Evolutionary conservation across 805 yeast species (phyloP).

Genomic region (Nakazawaea anatomiae): DNA sequence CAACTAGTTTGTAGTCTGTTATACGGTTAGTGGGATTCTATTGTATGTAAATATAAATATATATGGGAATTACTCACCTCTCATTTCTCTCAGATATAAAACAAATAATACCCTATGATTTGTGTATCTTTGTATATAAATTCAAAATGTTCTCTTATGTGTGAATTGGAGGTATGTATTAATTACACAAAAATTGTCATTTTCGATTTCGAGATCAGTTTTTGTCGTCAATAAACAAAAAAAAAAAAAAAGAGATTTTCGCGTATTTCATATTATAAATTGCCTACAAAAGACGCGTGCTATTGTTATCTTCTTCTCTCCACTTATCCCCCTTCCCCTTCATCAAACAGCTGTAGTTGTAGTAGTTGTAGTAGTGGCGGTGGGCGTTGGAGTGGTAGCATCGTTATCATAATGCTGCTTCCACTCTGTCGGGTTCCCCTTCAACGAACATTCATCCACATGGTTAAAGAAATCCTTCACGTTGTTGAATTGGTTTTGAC

Average conservation of each 20-base stretch:
- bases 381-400: neutral
- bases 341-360: too few species aligned
- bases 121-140: too few species aligned
- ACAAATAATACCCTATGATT: too few species aligned
- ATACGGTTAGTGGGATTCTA: too few species aligned
- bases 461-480: conserved; percentile 59
- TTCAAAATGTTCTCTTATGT: too few species aligned
- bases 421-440: conserved; percentile 7
- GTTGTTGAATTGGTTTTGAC: conserved; percentile 49
- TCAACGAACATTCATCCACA: conserved; percentile 52
- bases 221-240: too few species aligned
- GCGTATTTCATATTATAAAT: too few species aligned
- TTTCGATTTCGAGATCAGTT: too few species aligned
- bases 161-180: too few species aligned
- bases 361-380: neutral
- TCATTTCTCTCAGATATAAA: neutral
- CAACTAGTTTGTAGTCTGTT: conserved; percentile 80
- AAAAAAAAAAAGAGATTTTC: too few species aligned
- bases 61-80: neutral
- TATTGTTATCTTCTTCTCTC: neutral
- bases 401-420: conserved; percentile 1
- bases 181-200: too few species aligned
- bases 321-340: neutral
- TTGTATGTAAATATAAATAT: too few species aligned
- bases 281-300: neutral